Percentiles rank a stretch among this genome's conserved stretches.
Conservation (phyloP, 2,329 filamentous ascomycete species). For the Alternaria gansuensis region DNA sequence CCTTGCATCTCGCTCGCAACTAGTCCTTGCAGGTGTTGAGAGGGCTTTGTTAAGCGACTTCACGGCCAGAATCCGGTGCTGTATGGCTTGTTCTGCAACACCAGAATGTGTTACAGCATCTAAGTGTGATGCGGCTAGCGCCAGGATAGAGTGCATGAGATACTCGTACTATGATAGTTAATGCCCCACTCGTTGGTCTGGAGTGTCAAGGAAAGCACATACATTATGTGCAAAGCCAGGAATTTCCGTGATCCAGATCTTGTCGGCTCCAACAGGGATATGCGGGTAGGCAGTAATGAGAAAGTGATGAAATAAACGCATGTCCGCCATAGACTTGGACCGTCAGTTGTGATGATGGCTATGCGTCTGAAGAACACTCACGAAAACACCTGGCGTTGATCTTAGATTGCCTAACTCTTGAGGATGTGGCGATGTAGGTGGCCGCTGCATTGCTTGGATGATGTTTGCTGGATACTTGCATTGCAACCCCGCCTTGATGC, state of each 20-base stretch:
- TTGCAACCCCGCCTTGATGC: conserved; percentile 67
- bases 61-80: conserved; percentile 72
- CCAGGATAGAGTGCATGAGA: conserved; percentile 75
- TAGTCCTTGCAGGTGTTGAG: conserved; percentile 45
- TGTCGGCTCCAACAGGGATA: conserved; percentile 70
- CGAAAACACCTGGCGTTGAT: conserved; percentile 47
- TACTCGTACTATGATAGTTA: conserved; percentile 64
- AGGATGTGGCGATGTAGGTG: conserved; percentile 33
- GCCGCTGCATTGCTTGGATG: conserved; percentile 42
- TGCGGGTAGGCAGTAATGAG: conserved; percentile 69
- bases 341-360: conserved; percentile 24
- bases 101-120: conserved; percentile 59
- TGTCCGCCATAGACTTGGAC: conserved; percentile 61
- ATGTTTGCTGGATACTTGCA: conserved; percentile 68
- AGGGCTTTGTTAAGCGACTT: conserved; percentile 55
- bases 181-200: neutral
- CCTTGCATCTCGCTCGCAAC: conserved; percentile 49
- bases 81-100: conserved; percentile 67
- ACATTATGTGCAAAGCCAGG: conserved; percentile 73
- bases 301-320: conserved; percentile 75
- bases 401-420: conserved; percentile 42
- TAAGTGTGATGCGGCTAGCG: conserved; percentile 72
- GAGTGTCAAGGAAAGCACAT: conserved; percentile 37
- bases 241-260: conserved; percentile 72
- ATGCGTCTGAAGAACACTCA: conserved; percentile 34